Evolutionary conservation across 1,284 basidiomycete genomes (phyloP).

Genomic region (Rhodotorula sp.): DNA sequence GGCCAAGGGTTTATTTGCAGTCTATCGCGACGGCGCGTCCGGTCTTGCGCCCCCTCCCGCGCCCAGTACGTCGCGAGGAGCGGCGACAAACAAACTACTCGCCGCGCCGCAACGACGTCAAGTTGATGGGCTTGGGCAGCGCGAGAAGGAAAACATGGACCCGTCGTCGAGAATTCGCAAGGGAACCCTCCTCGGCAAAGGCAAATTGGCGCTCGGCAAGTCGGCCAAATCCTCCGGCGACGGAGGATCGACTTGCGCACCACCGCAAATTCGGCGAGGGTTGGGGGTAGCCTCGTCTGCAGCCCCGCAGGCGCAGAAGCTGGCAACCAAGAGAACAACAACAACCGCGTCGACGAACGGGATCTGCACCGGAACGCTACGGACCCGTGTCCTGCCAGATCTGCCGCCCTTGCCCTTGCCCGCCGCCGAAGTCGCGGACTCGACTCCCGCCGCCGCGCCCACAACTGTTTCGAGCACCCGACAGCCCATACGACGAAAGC

Average conservation of each 20-base stretch:
- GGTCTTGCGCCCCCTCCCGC: not conserved
- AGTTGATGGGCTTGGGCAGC: not conserved
- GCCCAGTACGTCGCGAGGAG: not conserved
- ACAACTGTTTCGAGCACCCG: not conserved
- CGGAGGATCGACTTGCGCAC: not conserved
- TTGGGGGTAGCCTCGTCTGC: not conserved
- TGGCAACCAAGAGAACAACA: not conserved
- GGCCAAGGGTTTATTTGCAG: conserved; percentile 30
- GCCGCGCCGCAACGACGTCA: conserved; percentile 7
- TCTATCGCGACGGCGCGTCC: conserved; percentile 20
- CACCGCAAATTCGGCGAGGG: not conserved
- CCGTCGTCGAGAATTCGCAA: conserved; percentile 3
- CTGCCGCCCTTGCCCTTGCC: conserved; percentile 13
- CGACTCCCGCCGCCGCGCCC: not conserved
- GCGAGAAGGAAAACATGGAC: conserved; percentile 35
- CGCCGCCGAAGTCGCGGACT: not conserved
- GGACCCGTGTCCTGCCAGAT: conserved; percentile 27
- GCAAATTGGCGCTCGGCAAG: conserved; percentile 1
- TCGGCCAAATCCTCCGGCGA: not conserved
- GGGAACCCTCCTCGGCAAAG: not conserved
- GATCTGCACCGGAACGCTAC: conserved; percentile 29
- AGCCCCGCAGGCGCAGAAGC: not conserved
- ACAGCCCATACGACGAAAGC: not conserved
- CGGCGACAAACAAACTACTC: conserved; percentile 5
- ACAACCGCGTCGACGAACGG: conserved; percentile 5